Evolutionary conservation across 768 basidiomycete species (phyloP).

Genomic region (Panus rudis): DNA sequence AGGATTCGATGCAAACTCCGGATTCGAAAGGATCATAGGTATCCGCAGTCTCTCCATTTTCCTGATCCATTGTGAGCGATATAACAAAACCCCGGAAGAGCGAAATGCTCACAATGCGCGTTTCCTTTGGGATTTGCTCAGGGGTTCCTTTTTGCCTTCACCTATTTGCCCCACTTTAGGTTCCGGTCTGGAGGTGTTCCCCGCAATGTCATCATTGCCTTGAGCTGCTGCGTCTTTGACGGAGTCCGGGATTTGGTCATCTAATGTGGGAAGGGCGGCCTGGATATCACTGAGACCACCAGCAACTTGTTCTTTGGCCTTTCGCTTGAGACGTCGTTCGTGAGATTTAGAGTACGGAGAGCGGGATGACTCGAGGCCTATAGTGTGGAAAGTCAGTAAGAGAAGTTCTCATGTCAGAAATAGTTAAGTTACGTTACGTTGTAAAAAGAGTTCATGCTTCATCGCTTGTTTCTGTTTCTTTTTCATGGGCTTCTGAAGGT

Average conservation of each 20-base stretch:
- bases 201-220: constrained; percentile 5
- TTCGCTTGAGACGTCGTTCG: constrained; percentile 61
- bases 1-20: constrained; percentile 60
- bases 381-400: background rate
- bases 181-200: constrained; percentile 8
- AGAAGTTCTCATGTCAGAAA: background rate
- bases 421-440: constrained; percentile 36
- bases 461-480: constrained; percentile 66
- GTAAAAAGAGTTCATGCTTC: constrained; percentile 63
- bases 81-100: constrained; percentile 2
- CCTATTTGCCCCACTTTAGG: constrained; percentile 50
- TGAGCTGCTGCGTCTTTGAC: constrained; percentile 8
- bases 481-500: constrained; percentile 21
- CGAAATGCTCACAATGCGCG: constrained; percentile 55
- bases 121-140: constrained; percentile 60
- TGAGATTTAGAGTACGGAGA: constrained; percentile 69
- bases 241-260: constrained; percentile 27
- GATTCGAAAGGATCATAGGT: constrained; percentile 60
- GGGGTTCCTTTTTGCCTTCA: constrained; percentile 49
- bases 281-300: constrained; percentile 31
- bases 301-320: constrained; percentile 40
- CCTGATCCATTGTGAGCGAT: constrained; percentile 29
- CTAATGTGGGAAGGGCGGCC: constrained; percentile 48
- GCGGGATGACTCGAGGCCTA: constrained; percentile 43
- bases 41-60: constrained; percentile 61